These are phyloP conservation scores for Acer saccharum DNA, from an alignment of 345 rosid species.

Conservation along the genomic window DNA sequence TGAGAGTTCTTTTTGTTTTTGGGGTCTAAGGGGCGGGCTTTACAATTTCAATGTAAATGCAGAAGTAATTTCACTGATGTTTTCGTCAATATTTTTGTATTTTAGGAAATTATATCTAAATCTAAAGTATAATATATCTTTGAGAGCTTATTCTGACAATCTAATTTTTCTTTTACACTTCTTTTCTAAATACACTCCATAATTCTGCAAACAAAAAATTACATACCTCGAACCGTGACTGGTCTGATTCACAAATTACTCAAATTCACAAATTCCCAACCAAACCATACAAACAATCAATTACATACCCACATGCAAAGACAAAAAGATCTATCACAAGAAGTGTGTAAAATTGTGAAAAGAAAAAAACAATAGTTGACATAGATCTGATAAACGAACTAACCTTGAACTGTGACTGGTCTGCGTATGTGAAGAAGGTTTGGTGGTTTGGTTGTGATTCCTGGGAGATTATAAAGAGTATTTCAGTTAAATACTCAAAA, in stretches of 20 bases:
- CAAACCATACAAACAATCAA: neutral
- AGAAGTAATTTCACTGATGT: neutral
- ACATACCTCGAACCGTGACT: neutral
- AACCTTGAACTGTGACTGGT: neutral
- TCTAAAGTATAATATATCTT: too few species aligned
- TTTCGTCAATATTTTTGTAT: too few species aligned
- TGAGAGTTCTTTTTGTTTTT: neutral
- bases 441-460: neutral
- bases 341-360: neutral
- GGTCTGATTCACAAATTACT: neutral
- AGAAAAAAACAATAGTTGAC: neutral
- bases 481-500: neutral
- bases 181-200: too few species aligned
- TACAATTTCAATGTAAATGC: neutral
- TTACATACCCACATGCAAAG: slow-evolving; percentile 2
- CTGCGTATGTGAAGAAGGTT: neutral
- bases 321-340: neutral
- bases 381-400: slow-evolving; percentile 14
- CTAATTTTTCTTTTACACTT: too few species aligned
- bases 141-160: too few species aligned
- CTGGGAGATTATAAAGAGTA: neutral
- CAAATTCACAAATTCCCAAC: neutral
- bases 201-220: slow-evolving; percentile 1
- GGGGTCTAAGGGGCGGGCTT: neutral
- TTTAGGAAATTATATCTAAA: too few species aligned